Conservation (phyloP, 2,329 filamentous ascomycete genomes). For the Pseudopithomyces chartarum region DNA sequence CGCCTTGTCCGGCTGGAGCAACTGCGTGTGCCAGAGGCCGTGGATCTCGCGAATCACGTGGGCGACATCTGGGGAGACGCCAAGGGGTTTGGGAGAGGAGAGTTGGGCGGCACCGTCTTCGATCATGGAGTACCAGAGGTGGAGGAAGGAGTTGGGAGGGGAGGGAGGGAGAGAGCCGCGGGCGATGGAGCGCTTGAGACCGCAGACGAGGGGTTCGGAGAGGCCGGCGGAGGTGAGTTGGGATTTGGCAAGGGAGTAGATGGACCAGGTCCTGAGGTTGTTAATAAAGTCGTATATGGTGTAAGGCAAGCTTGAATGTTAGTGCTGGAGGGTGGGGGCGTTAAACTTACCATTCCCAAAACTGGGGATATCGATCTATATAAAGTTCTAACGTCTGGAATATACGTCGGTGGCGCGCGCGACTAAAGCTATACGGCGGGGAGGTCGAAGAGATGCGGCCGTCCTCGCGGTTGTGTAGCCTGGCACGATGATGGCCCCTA, state of each 20-base stretch:
- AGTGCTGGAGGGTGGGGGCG: too few species aligned
- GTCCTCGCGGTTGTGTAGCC: constrained; percentile 6
- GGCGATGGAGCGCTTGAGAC: background rate
- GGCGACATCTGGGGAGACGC: background rate
- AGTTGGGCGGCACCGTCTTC: constrained; percentile 1
- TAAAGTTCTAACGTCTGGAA: constrained; percentile 7
- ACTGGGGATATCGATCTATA: background rate
- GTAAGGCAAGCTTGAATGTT: background rate
- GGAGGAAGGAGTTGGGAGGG: background rate
- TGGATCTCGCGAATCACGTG: background rate
- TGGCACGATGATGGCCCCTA: background rate
- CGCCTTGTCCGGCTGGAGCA: background rate
- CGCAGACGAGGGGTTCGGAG: constrained; percentile 1
- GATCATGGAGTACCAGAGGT: constrained; percentile 6
- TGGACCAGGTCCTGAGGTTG: constrained; percentile 1
- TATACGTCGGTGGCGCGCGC: constrained; percentile 3
- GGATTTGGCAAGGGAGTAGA: background rate
- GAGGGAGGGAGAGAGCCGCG: background rate
- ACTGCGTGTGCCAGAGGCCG: constrained; percentile 2
- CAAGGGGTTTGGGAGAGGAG: background rate
- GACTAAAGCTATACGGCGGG: constrained; percentile 6
- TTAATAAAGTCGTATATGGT: background rate
- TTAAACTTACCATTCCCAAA: constrained; percentile 6
- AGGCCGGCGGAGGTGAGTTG: background rate
- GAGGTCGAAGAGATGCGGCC: constrained; percentile 4